A percentile compares a stretch with the other conserved stretches of the same genome.
Conservation (phyloP, 306 rosid species). For the Casuarina glauca region DNA sequence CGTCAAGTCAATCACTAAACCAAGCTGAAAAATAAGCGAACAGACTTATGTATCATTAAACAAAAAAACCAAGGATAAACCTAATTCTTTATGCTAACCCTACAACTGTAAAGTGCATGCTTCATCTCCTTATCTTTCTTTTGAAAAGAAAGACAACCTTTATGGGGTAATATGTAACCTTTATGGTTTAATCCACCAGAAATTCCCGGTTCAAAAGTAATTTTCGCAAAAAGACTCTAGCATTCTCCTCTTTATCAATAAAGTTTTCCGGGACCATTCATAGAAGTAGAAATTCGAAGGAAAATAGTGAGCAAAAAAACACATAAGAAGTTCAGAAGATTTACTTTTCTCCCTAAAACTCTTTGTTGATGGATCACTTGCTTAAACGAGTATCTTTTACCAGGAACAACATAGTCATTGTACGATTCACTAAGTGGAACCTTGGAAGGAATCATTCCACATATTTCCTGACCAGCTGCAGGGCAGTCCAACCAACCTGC, state of each 20-base stretch:
- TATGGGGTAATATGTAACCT: neutral
- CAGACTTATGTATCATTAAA: slow-evolving; percentile 17
- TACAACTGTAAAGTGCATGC: neutral
- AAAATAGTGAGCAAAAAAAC: neutral
- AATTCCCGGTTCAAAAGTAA: neutral
- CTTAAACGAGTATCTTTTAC: slow-evolving; percentile 98
- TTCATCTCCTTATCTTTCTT: neutral
- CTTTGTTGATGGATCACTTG: slow-evolving; percentile 96
- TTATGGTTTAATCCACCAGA: neutral
- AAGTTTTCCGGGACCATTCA: neutral
- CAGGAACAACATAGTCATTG: slow-evolving; percentile 77
- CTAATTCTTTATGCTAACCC: neutral
- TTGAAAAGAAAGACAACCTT: neutral
- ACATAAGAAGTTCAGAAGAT: slow-evolving; percentile 20
- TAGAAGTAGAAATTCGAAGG: neutral
- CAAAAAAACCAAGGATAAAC: neutral
- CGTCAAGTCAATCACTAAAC: slow-evolving; percentile 96
- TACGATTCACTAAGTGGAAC: slow-evolving; percentile 91
- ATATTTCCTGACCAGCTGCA: slow-evolving; percentile 73
- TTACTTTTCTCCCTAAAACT: slow-evolving; percentile 89
- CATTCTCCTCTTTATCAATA: neutral
- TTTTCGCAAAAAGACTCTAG: neutral
- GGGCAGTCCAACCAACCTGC: slow-evolving; percentile 99
- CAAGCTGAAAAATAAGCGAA: slow-evolving; percentile 73
- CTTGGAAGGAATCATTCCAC: slow-evolving; percentile 91